phyloP scores from a whole-genome alignment of 1,284 basidiomycete species.

The Cryptococcus sp. region DNA sequence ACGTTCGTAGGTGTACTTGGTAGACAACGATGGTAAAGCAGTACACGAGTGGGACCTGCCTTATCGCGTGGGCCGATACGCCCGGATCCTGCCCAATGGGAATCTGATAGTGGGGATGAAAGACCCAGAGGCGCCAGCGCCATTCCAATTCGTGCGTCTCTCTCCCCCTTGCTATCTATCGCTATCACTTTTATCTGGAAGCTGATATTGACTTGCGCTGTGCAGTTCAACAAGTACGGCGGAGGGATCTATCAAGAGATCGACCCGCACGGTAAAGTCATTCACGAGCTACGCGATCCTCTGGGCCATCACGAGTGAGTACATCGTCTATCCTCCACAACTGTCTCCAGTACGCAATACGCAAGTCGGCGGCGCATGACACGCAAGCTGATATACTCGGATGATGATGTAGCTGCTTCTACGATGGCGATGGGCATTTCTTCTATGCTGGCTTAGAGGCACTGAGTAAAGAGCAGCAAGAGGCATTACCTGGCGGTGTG shows the following conservation, averaged over 20 bases:
- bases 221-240: constrained; percentile 29
- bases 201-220: neutral
- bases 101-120: constrained; percentile 27
- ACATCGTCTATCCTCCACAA: neutral
- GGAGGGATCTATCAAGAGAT: constrained; percentile 26
- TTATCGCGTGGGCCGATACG: constrained; percentile 24
- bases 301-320: constrained; percentile 28
- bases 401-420: constrained; percentile 17
- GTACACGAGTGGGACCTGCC: constrained; percentile 24
- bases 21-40: constrained; percentile 24
- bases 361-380: no score
- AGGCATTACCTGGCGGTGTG: constrained; percentile 23
- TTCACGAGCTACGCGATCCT: constrained; percentile 25
- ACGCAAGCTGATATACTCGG: neutral
- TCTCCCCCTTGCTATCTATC: neutral
- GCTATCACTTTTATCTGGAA: neutral
- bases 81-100: constrained; percentile 22
- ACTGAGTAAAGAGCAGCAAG: constrained; percentile 17
- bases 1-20: constrained; percentile 16
- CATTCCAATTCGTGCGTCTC: constrained; percentile 22
- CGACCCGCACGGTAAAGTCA: constrained; percentile 16
- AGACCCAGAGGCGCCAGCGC: constrained; percentile 24
- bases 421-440: constrained; percentile 24
- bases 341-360: neutral
- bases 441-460: constrained; percentile 25